Percentiles rank a stretch among this genome's conserved stretches.
Evolutionary conservation across 2,329 filamentous ascomycete genomes (phyloP).

Genomic region (Talaromyces albobiverticillius): DNA sequence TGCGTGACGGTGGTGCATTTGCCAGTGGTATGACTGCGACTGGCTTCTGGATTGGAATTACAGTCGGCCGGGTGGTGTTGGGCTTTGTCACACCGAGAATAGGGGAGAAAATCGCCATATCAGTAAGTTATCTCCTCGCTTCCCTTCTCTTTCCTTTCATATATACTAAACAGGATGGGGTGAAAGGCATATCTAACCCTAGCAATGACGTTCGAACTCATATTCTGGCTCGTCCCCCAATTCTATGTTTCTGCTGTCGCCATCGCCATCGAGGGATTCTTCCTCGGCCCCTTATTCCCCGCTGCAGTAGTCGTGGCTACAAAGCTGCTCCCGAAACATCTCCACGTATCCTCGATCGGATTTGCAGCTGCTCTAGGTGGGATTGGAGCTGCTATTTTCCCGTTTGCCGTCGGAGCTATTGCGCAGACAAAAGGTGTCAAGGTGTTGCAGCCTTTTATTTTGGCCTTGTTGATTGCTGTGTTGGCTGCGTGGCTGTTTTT

Average conservation of each 20-base stretch:
- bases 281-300: slow-evolving; percentile 76
- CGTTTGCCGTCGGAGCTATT: slow-evolving; percentile 46
- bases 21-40: slow-evolving; percentile 72
- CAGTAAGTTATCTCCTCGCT: no score
- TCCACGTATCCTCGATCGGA: slow-evolving; percentile 77
- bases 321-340: slow-evolving; percentile 67
- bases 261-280: slow-evolving; percentile 71
- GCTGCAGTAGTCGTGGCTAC: slow-evolving; percentile 70
- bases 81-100: slow-evolving; percentile 69
- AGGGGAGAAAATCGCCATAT: slow-evolving; percentile 67
- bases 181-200: slow-evolving; percentile 61
- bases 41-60: slow-evolving; percentile 82
- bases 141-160: background rate
- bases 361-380: slow-evolving; percentile 78
- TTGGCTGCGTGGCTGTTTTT: slow-evolving; percentile 49
- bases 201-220: slow-evolving; percentile 62
- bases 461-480: slow-evolving; percentile 53
- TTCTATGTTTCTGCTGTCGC: slow-evolving; percentile 72
- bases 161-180: background rate
- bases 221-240: slow-evolving; percentile 79
- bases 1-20: slow-evolving; percentile 67
- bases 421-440: slow-evolving; percentile 57
- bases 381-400: slow-evolving; percentile 57
- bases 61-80: slow-evolving; percentile 67
- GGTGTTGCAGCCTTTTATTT: slow-evolving; percentile 59